Evolutionary conservation across 2,329 filamentous ascomycete genomes (phyloP), one percentile per base, ranked within the genome.

Genomic region (Clonostachys sp.): DNA sequence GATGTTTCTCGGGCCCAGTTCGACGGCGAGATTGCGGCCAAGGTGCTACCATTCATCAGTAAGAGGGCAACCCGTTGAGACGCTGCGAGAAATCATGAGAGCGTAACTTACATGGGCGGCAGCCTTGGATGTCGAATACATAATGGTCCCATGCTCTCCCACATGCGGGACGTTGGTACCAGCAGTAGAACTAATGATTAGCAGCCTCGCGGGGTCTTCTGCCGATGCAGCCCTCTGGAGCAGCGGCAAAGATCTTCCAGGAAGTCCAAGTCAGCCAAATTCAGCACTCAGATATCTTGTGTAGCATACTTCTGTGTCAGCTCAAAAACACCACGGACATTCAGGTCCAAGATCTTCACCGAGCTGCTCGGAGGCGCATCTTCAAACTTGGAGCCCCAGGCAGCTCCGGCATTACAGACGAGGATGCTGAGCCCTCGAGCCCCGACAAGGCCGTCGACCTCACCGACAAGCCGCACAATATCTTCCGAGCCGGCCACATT

Each of bases 321-420:
- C 54, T 84, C 80, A 58, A 89, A 88, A 5, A 89, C 80, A 38
- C 80, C 83, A 68, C 86, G 83, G 41, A 88, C 84, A 53, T 88
- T 89, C 58, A 84, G 57, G 57, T 87, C 81, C 72, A 87, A 79
- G 41, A 88, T 83, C 61, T 85, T 86, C 50, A 74, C 70, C 55
- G 84, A 87, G 71, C 78, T 52, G 64, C 69, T 61, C 77, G 82
- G 36, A 73, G 81, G 62, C 77, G 81, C 51, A 72, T 78, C 63
- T 51, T 87, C 84, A 54, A 88, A 87, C 24, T 71, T 69, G 48
- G 76, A 78, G 5, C 85, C 84, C 85, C 84, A 89, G 4, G 82
- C 84, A 2, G 85, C 84, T 6, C 85, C 85, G 0, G 85, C 85
- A 59, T 89, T 89, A 10, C 84, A 84, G 52, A 89, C 82, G 42